Evolutionary conservation across 225 moss, liverwort and hornwort species (phyloP).

Genomic region (Pseudisothecium myosuroides): DNA sequence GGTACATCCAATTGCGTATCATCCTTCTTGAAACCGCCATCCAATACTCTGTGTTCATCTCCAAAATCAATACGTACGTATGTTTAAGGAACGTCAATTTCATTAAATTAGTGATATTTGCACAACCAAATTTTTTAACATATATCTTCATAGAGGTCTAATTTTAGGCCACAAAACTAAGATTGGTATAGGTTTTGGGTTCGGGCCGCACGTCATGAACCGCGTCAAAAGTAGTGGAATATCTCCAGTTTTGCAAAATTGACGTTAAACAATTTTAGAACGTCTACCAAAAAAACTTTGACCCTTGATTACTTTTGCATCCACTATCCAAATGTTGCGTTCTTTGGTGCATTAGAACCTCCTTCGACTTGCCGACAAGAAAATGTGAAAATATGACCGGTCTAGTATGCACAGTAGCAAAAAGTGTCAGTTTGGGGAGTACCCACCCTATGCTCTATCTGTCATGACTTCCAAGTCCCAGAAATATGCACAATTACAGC

Average conservation of each 20-base stretch:
- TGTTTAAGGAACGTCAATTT: neutral
- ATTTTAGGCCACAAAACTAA: too few relatives aligned
- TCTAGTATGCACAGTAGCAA: neutral
- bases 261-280: neutral
- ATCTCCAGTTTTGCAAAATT: too few relatives aligned
- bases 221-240: too few relatives aligned
- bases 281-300: neutral
- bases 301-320: neutral
- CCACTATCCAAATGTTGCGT: rapidly evolving
- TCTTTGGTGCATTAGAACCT: rapidly evolving
- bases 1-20: rapidly evolving
- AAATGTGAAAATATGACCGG: too few relatives aligned
- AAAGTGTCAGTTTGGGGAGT: rapidly evolving
- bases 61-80: neutral
- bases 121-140: too few relatives aligned
- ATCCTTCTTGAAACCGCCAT: rapidly evolving
- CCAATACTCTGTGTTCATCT: neutral
- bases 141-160: too few relatives aligned
- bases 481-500: neutral
- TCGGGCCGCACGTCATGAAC: too few relatives aligned
- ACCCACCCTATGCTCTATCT: neutral
- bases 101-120: too few relatives aligned
- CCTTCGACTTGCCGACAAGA: neutral
- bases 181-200: too few relatives aligned
- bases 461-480: neutral